Conservation (phyloP, 2,329 filamentous ascomycete species). For the Aspergillus spinulosporus region DNA sequence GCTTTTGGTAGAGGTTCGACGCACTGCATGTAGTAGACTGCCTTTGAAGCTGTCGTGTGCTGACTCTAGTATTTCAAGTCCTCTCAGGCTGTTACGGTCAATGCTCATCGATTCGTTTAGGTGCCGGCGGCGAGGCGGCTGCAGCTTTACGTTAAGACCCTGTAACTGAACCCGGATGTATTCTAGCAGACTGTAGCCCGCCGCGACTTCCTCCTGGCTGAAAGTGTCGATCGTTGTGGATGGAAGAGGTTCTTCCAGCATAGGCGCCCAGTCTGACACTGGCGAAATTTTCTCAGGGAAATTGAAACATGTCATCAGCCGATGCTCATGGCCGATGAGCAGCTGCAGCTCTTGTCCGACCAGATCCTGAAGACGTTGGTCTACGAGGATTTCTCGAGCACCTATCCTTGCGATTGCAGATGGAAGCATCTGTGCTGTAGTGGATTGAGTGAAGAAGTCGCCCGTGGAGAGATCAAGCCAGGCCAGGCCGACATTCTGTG, state of each 20-base stretch:
- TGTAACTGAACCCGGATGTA: conserved; percentile 80
- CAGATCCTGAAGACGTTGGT: conserved; percentile 61
- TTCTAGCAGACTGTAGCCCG: conserved; percentile 76
- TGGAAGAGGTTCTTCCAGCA: conserved; percentile 73
- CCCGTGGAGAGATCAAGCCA: conserved; percentile 97
- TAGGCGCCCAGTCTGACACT: conserved; percentile 67
- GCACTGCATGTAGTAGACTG: conserved; percentile 84
- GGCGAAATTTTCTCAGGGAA: conserved; percentile 46
- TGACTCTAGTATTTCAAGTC: conserved; percentile 85
- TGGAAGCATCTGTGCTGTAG: conserved; percentile 69
- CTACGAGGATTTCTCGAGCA: conserved; percentile 80
- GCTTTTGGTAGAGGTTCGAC: conserved; percentile 86
- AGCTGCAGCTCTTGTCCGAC: conserved; percentile 63
- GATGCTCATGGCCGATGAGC: conserved; percentile 71
- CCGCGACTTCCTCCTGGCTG: conserved; percentile 67
- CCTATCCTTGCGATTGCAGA: conserved; percentile 79
- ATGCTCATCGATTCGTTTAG: conserved; percentile 80
- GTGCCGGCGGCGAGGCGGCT: conserved; percentile 74
- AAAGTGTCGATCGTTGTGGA: conserved; percentile 58
- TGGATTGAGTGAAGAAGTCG: conserved; percentile 82
- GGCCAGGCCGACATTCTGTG: conserved; percentile 69
- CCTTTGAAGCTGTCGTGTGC: conserved; percentile 77
- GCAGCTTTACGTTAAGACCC: conserved; percentile 75
- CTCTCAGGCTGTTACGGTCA: conserved; percentile 86
- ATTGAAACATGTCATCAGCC: conserved; percentile 72